Evolutionary conservation across 2,329 filamentous ascomycete species (phyloP).

Genomic region (Zasmidium cellare): DNA sequence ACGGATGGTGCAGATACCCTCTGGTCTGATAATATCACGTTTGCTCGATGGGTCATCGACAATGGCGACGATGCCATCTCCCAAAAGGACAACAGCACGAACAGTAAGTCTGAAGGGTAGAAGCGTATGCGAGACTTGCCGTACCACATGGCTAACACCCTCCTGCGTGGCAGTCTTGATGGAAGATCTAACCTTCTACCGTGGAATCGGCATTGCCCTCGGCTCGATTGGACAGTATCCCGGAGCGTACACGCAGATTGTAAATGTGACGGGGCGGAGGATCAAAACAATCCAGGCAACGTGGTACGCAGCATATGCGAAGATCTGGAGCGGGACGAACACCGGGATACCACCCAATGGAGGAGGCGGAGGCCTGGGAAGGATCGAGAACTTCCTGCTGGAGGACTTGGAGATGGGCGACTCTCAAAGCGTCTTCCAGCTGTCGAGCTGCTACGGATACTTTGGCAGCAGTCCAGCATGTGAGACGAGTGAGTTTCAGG

Average conservation of each 20-base stretch:
- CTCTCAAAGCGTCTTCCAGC: conserved; percentile 22
- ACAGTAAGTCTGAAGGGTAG: too few relatives aligned
- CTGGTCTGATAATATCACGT: conserved; percentile 53
- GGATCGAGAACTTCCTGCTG: conserved; percentile 38
- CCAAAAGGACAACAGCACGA: conserved; percentile 57
- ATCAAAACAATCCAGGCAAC: conserved; percentile 38
- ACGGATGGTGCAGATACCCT: conserved; percentile 58
- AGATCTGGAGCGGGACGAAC: conserved; percentile 57
- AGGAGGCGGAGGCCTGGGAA: conserved; percentile 57
- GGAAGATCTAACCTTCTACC: conserved; percentile 50
- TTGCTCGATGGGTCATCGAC: conserved; percentile 52
- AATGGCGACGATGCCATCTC: conserved; percentile 58
- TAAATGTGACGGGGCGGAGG: conserved; percentile 51
- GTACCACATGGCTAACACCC: too few relatives aligned
- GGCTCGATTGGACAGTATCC: conserved; percentile 61
- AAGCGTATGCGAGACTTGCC: too few relatives aligned
- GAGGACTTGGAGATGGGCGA: conserved; percentile 32
- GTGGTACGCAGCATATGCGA: conserved; percentile 38
- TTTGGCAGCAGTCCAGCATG: conserved; percentile 25
- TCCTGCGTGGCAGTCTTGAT: too few relatives aligned
- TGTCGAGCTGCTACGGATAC: conserved; percentile 34
- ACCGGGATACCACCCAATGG: conserved; percentile 56
- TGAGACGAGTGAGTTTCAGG: conserved; percentile 39
- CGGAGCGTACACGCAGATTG: conserved; percentile 49
- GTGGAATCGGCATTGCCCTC: conserved; percentile 56